phyloP scores from a whole-genome alignment of 768 basidiomycete genomes.

The Kwoniella mangroviensis region DNA sequence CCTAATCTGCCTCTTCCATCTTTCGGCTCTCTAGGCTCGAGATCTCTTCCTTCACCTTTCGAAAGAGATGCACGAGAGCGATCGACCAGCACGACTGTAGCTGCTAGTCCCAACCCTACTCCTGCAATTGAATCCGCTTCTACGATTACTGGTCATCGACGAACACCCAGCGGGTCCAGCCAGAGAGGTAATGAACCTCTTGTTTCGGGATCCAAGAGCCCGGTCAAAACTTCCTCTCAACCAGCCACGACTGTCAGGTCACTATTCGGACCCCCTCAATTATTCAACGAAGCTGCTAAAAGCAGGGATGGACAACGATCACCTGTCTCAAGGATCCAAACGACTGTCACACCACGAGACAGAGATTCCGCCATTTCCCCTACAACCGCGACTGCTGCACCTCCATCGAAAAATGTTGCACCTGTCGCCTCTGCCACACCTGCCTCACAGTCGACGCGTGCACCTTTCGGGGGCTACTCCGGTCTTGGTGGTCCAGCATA shows the following conservation, averaged over 20 bases:
- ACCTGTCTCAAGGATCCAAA: slow-evolving; percentile 4
- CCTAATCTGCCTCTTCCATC: slow-evolving; percentile 29
- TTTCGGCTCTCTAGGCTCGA: slow-evolving; percentile 22
- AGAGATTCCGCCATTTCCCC: slow-evolving; percentile 14
- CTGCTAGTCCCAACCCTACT: slow-evolving; percentile 4
- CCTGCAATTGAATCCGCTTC: neutral
- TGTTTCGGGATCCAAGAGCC: slow-evolving; percentile 12
- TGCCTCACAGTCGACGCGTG: slow-evolving; percentile 6
- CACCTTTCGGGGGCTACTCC: neutral
- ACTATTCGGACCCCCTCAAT: slow-evolving; percentile 19
- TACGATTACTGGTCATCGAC: slow-evolving; percentile 17
- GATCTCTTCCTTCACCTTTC: slow-evolving; percentile 38
- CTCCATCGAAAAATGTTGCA: neutral
- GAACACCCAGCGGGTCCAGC: slow-evolving; percentile 24
- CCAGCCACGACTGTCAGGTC: slow-evolving; percentile 4
- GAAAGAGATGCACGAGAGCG: slow-evolving; percentile 29
- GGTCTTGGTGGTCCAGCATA: slow-evolving; percentile 9
- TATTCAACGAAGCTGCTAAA: slow-evolving; percentile 8
- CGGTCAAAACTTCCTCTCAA: slow-evolving; percentile 19
- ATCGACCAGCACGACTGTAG: slow-evolving; percentile 11
- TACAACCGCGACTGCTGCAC: neutral
- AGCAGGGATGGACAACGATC: slow-evolving; percentile 14
- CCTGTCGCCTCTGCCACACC: neutral
- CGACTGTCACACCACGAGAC: slow-evolving; percentile 23
- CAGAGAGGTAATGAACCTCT: slow-evolving; percentile 15